Base-by-base conservation (phyloP, 2,329 filamentous ascomycete species). In the Colletotrichum eleusines region DNA sequence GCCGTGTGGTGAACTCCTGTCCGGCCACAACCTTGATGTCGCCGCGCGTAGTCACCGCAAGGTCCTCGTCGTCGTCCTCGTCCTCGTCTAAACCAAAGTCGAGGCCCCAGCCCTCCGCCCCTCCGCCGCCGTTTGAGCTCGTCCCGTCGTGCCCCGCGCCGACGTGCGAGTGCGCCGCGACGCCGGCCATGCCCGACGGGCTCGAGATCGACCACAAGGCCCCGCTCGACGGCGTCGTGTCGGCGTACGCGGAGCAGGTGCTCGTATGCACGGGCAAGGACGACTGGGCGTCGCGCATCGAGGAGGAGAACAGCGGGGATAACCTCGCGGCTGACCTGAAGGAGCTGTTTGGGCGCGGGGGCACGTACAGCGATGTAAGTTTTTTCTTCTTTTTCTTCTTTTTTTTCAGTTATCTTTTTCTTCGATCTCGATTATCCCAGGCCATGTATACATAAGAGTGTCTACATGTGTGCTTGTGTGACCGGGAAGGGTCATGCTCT, bases 241-340 rank as follows among this genome's bases (percentile, higher is more conserved):
- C 92, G 2, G 84, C 87, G 1, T 97, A 97, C 78, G 86, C 90
- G 1, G 91, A 97, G 80, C 94, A 98, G 75, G 88, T 98, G 4
- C 81, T 98, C 12, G 86, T 98, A 18, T 95, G 92, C 73, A 97
- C 94, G 0, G 94, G 94, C 5, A 89, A 90, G 72, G 82, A 86
- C 38, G 93, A 97, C 81, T 98, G 95, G 95, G 84, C 86, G 35
- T 95, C 92, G 77, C 88, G 89, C 68, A 97, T 98, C 73, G 94
- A 97, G 78, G 91, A 97, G 55, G 94, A 97, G 71, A 89, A 91
- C 75, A 87, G 81, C 76, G 88, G 84, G 20, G 86, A 90, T 74
- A 91, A 91, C 74, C 79, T 95, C 23, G 90, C 91, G 7, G 89
- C 91, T 46, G 90, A 93, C 66, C 79, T 98, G 69, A 95, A 93